A percentile compares a stretch with the other conserved stretches of the same genome.
These are phyloP conservation scores for Capronia americana DNA, from an alignment of 2,329 filamentous ascomycete species.

Conservation along the genomic window DNA sequence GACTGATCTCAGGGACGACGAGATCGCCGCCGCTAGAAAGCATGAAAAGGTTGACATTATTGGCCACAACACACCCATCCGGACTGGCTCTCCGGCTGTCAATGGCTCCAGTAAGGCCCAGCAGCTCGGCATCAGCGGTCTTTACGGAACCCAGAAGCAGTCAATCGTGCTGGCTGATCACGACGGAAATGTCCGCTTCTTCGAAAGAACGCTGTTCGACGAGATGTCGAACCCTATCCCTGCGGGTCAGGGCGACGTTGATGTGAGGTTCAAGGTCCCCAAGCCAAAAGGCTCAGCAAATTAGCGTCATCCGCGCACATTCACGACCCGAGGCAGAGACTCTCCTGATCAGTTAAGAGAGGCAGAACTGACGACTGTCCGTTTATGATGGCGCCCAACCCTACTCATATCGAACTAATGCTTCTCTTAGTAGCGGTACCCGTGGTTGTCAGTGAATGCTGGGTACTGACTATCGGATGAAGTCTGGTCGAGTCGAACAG, in stretches of 20 bases:
- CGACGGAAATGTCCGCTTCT: conserved; percentile 64
- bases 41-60: conserved; percentile 41
- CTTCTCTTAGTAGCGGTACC: neutral
- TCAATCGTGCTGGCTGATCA: conserved; percentile 64
- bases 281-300: neutral
- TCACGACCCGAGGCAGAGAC: neutral
- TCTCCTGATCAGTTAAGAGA: neutral
- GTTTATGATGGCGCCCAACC: neutral
- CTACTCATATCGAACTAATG: neutral
- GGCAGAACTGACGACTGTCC: neutral
- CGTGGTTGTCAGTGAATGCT: neutral
- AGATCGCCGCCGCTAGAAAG: conserved; percentile 47
- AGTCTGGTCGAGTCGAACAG: neutral
- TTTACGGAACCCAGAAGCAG: conserved; percentile 71
- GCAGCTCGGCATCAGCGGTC: conserved; percentile 52
- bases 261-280: conserved; percentile 56
- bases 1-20: conserved; percentile 43
- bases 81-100: conserved; percentile 37
- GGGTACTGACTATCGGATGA: neutral
- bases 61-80: conserved; percentile 32
- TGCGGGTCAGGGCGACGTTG: conserved; percentile 55
- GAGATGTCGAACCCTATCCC: conserved; percentile 56
- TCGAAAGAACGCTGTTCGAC: conserved; percentile 68
- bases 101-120: conserved; percentile 26
- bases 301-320: neutral